phyloP scores from a whole-genome alignment of 2,329 filamentous ascomycete species.

The Coleophoma crateriformis region DNA sequence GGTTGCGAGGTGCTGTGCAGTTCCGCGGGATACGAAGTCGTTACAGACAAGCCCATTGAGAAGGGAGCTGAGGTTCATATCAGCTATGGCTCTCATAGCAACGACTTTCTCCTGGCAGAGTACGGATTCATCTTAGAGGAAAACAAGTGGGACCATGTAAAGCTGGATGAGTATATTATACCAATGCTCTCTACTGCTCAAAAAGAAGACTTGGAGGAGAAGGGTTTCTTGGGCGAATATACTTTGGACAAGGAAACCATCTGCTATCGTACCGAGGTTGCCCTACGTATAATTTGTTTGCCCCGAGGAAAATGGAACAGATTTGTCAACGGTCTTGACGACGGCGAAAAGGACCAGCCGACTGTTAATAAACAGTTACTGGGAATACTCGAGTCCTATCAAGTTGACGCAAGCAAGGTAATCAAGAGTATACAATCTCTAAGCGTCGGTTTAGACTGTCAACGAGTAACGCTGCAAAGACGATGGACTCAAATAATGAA shows the following conservation, averaged over 20 bases:
- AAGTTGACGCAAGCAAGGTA: not conserved
- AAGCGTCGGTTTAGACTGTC: slow-evolving; percentile 4
- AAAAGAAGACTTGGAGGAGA: slow-evolving; percentile 33
- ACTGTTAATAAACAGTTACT: slow-evolving; percentile 31
- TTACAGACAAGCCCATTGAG: slow-evolving; percentile 42
- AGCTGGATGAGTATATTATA: slow-evolving; percentile 10
- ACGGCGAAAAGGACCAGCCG: slow-evolving; percentile 34
- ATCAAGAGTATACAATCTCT: not conserved
- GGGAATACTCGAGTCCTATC: slow-evolving; percentile 4
- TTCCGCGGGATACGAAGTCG: slow-evolving; percentile 46
- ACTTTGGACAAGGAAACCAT: slow-evolving; percentile 39
- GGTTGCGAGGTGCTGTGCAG: slow-evolving; percentile 49
- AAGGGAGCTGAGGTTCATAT: slow-evolving; percentile 61
- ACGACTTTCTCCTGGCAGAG: slow-evolving; percentile 68
- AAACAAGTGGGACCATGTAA: slow-evolving; percentile 9
- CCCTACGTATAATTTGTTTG: slow-evolving; percentile 33
- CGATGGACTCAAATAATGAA: slow-evolving; percentile 18
- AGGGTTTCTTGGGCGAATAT: slow-evolving; percentile 42
- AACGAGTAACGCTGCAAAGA: slow-evolving; percentile 12
- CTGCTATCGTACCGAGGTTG: slow-evolving; percentile 49
- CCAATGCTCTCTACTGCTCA: slow-evolving; percentile 16
- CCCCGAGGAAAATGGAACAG: slow-evolving; percentile 32
- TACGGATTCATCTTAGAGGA: slow-evolving; percentile 35
- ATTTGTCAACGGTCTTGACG: slow-evolving; percentile 38
- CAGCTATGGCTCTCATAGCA: slow-evolving; percentile 64